Evolutionary conservation across 768 basidiomycete species (phyloP).

Genomic region (Amanita molliuscula): DNA sequence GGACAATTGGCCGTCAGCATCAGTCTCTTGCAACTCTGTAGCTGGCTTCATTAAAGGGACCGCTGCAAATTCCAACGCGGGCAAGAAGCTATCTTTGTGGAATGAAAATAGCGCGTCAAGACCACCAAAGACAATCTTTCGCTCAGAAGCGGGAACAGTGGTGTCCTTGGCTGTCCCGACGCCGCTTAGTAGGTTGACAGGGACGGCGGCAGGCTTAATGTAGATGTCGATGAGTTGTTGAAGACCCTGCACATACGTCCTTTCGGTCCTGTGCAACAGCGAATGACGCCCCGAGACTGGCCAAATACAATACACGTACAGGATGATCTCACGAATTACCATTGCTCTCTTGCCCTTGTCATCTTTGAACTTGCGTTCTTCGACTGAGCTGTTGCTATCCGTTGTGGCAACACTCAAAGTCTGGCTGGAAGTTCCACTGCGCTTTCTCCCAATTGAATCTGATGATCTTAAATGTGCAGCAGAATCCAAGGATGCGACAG

Average conservation of each 20-base stretch:
- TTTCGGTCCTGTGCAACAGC: slow-evolving; percentile 60
- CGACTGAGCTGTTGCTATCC: slow-evolving; percentile 61
- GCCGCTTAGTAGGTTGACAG: slow-evolving; percentile 60
- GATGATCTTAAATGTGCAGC: slow-evolving; percentile 51
- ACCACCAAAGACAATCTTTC: slow-evolving; percentile 87
- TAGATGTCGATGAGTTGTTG: slow-evolving; percentile 94
- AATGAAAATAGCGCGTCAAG: slow-evolving; percentile 86
- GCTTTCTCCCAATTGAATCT: slow-evolving; percentile 51
- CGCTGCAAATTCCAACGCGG: slow-evolving; percentile 75
- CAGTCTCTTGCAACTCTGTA: slow-evolving; percentile 36
- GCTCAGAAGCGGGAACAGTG: slow-evolving; percentile 73
- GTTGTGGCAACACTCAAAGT: slow-evolving; percentile 70
- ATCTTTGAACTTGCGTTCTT: slow-evolving; percentile 87
- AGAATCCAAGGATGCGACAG: slow-evolving; percentile 26
- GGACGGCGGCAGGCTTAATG: slow-evolving; percentile 70
- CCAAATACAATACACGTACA: slow-evolving; percentile 39
- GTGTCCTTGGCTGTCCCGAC: slow-evolving; percentile 74
- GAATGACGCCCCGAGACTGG: slow-evolving; percentile 2
- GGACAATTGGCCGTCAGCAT: slow-evolving; percentile 67
- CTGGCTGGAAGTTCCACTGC: slow-evolving; percentile 49
- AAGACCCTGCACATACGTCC: slow-evolving; percentile 90
- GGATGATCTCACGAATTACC: slow-evolving; percentile 84
- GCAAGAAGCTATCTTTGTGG: slow-evolving; percentile 88
- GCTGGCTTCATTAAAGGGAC: slow-evolving; percentile 49
- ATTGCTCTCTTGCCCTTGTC: slow-evolving; percentile 78